Conservation (phyloP, 148 eudicot species). For the Camellia granthamiana region DNA sequence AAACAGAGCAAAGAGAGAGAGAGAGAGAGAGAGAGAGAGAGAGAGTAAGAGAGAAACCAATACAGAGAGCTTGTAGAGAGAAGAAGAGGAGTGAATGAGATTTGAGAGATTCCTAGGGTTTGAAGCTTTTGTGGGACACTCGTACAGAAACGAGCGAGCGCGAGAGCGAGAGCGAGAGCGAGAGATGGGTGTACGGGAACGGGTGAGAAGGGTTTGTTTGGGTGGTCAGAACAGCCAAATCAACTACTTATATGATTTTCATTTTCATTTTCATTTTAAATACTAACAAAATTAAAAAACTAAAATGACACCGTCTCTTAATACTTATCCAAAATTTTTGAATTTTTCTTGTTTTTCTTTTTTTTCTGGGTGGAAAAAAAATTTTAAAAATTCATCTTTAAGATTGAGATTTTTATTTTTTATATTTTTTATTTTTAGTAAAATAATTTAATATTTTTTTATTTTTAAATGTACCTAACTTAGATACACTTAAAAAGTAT, state of each 20-base stretch:
- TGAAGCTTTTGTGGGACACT: constrained; percentile 24
- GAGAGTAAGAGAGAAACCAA: neutral
- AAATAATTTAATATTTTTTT: too few relatives aligned
- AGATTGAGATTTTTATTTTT: too few relatives aligned
- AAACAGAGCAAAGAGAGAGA: neutral
- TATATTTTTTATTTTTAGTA: too few relatives aligned
- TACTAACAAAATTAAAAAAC: too few relatives aligned
- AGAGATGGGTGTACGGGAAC: neutral
- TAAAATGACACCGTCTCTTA: too few relatives aligned
- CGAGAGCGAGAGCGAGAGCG: constrained; percentile 1
- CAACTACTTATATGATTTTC: constrained; percentile 7
- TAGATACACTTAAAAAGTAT: too few relatives aligned
- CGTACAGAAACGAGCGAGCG: constrained; percentile 22
- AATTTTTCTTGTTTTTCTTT: too few relatives aligned
- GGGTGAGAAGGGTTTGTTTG: constrained; percentile 12
- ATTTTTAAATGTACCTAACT: too few relatives aligned
- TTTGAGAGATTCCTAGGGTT: constrained; percentile 41
- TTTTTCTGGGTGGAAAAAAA: too few relatives aligned
- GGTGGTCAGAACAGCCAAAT: constrained; percentile 47
- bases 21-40: constrained; percentile 3
- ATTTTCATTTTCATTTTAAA: neutral
- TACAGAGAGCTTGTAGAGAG: neutral
- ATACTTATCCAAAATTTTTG: too few relatives aligned
- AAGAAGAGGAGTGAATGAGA: constrained; percentile 13
- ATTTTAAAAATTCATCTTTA: too few relatives aligned